Evolutionary conservation across 164 flowering plant genomes (phyloP), one percentile per base, ranked within the genome.

Genomic region (Vitis cinerea): DNA sequence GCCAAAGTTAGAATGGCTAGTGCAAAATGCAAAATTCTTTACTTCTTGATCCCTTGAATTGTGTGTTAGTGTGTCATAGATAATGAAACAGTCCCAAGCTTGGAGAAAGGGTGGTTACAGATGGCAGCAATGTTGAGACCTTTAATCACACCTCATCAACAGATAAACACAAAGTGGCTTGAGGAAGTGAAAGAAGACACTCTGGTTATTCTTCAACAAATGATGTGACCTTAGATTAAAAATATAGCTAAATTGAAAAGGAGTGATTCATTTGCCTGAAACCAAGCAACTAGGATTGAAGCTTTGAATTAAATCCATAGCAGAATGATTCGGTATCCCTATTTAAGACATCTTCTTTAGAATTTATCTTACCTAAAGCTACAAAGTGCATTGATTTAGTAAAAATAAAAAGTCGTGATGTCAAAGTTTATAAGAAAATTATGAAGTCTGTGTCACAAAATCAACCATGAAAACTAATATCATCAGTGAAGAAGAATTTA

Each of bases 401-500:
- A 37, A 37, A 23, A 63, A 17, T 62, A 37, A 3, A 44, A 44
- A 14, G 64, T 14, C 29, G 2, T 19, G 47, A 8, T 48, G 29
- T 50, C 23, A 11, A 65, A 69, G 48, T 23, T 12, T 37, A 13
- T 6, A 13, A 44, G 14, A 9, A 59, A 54, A 37, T 37, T 37
- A 37, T 37, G 44, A 37, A 37, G 44, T 37, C 44, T 3, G 44
- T 37, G 44, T 37, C 44, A 37, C 44, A 37, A 37, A 37, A 3
- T 3, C 4, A 68, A 61, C 7, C 12, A 19, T 3, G 8, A 6
- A 44, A 7, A 48, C 1, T 10, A 2, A 59, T 50, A 30, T 2
- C 63, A 14, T 27, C 55, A 27, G 14, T 14, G 23, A 55, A 49
- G 52, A 15, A 77, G 68, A 74, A 76, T 54, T 82, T 86, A 91